Evolutionary conservation across 2,329 filamentous ascomycete genomes (phyloP).

Genomic region (Alternaria alternata): DNA sequence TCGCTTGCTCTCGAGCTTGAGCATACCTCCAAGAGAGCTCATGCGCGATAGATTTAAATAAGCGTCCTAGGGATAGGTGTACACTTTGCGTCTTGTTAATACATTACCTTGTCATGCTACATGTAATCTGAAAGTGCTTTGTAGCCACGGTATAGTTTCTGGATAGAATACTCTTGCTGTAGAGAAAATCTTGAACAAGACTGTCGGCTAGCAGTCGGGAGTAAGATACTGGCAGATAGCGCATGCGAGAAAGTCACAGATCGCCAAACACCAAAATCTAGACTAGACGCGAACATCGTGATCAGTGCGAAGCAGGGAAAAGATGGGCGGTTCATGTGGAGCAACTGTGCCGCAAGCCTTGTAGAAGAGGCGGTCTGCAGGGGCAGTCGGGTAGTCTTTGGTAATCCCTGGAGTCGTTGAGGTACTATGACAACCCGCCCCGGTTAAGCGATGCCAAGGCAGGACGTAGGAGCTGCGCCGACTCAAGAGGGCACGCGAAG

Average conservation of each 20-base stretch:
- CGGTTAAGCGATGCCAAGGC: conserved; percentile 10
- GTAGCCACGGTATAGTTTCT: too few species aligned
- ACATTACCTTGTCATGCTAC: too few species aligned
- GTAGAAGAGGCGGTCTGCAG: conserved; percentile 14
- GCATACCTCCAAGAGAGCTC: too few species aligned
- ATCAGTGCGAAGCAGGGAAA: not conserved
- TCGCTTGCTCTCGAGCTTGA: too few species aligned
- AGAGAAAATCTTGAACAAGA: not conserved
- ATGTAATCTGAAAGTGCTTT: too few species aligned
- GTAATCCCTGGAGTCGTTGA: conserved; percentile 10
- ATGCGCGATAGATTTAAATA: too few species aligned
- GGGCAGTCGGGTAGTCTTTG: not conserved
- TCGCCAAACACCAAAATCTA: not conserved
- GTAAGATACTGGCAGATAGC: not conserved
- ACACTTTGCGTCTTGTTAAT: too few species aligned
- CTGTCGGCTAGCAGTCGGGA: not conserved
- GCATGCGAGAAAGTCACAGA: not conserved
- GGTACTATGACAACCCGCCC: conserved; percentile 11
- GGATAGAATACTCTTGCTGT: too few species aligned
- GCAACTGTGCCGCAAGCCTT: not conserved
- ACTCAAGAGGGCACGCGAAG: conserved; percentile 2
- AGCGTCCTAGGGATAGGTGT: too few species aligned
- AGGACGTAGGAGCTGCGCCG: not conserved
- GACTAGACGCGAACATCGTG: not conserved
- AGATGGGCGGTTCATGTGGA: conserved; percentile 2